phyloP scores from a whole-genome alignment of 129 eudicot genomes.

The Saposhnikovia divaricata region DNA sequence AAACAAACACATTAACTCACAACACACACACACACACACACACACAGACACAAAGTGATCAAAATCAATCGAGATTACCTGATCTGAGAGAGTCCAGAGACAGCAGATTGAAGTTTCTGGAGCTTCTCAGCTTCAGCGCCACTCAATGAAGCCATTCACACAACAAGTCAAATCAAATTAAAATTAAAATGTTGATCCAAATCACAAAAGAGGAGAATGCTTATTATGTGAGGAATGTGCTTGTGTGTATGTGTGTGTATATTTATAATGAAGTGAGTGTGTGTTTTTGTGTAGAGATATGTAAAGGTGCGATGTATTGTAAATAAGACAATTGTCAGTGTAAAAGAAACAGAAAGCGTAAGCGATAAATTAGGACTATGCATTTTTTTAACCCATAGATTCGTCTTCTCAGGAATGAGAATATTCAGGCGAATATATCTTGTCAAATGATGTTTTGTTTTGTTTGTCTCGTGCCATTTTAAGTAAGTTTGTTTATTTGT shows the following conservation, averaged over 20 bases:
- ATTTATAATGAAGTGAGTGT: too few relatives aligned
- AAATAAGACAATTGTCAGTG: constrained; percentile 7
- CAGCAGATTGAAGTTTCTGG: constrained; percentile 63
- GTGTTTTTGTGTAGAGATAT: too few relatives aligned
- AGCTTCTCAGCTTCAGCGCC: constrained; percentile 74
- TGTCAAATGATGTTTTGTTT: too few relatives aligned
- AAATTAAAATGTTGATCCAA: neutral
- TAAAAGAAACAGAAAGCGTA: constrained; percentile 11
- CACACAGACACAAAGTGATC: neutral
- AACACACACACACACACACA: neutral
- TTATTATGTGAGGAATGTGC: neutral
- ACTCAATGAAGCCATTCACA: constrained; percentile 34
- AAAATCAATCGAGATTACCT: constrained; percentile 31
- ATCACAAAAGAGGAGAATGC: neutral
- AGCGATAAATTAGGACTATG: neutral
- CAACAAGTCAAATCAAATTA: neutral
- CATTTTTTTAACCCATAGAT: neutral
- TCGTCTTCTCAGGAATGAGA: constrained; percentile 8
- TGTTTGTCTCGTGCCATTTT: neutral
- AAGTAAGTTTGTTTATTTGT: too few relatives aligned
- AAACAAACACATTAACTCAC: neutral
- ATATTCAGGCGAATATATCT: constrained; percentile 50
- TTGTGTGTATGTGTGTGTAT: neutral
- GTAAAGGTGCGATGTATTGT: neutral
- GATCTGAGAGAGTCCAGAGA: constrained; percentile 63